These are phyloP conservation scores for Myxozyma geophila DNA, from an alignment of 805 yeast species.

Conservation along the genomic window DNA sequence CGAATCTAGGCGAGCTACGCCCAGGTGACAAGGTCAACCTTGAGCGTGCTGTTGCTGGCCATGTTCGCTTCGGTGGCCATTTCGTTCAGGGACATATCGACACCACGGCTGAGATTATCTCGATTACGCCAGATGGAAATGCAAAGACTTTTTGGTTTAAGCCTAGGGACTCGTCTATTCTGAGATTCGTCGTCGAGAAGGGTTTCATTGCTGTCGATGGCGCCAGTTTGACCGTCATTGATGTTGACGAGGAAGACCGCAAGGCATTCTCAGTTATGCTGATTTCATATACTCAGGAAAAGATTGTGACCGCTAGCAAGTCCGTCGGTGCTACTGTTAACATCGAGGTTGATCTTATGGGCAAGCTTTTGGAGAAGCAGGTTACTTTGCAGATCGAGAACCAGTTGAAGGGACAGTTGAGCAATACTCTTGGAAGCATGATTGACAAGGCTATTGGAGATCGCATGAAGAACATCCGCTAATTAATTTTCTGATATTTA, in stretches of 20 bases:
- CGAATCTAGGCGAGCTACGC: constrained; percentile 68
- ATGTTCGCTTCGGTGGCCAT: constrained; percentile 93
- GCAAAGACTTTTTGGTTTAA: constrained; percentile 82
- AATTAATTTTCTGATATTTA: background rate
- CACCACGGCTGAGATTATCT: constrained; percentile 71
- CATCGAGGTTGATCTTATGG: constrained; percentile 93
- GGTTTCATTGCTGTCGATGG: constrained; percentile 96
- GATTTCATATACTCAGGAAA: constrained; percentile 86
- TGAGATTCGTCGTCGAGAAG: constrained; percentile 84
- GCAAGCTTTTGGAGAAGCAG: constrained; percentile 89
- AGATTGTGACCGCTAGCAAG: constrained; percentile 72
- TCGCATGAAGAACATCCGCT: constrained; percentile 43
- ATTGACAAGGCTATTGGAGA: constrained; percentile 56
- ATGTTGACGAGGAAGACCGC: constrained; percentile 60
- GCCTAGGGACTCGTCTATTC: constrained; percentile 48
- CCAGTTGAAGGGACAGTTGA: constrained; percentile 56
- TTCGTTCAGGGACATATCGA: constrained; percentile 98
- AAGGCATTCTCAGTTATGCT: constrained; percentile 78
- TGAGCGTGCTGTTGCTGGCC: constrained; percentile 87
- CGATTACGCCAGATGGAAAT: constrained; percentile 63
- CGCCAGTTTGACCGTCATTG: constrained; percentile 84
- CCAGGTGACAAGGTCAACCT: constrained; percentile 72
- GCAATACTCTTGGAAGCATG: constrained; percentile 56
- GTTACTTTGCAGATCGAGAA: constrained; percentile 55
- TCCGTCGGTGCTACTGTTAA: constrained; percentile 69